Evolutionary conservation across 2,329 filamentous ascomycete genomes (phyloP).

Genomic region (Cladosporium sp.): DNA sequence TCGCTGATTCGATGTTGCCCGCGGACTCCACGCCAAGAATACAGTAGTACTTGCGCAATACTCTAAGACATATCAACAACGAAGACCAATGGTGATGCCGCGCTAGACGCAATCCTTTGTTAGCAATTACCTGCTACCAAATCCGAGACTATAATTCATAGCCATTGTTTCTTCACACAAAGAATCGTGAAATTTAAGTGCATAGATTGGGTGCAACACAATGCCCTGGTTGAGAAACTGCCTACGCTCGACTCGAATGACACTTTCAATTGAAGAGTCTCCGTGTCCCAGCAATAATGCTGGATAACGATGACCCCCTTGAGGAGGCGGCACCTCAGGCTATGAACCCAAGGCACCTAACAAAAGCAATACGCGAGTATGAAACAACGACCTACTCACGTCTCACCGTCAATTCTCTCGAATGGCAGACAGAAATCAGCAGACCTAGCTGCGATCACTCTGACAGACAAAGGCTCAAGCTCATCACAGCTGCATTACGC

Average conservation of each 20-base stretch:
- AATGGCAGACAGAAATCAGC: neutral
- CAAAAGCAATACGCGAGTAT: neutral
- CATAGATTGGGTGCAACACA: neutral
- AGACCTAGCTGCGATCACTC: neutral
- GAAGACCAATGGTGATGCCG: neutral
- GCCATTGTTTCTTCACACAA: neutral
- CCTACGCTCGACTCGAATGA: neutral
- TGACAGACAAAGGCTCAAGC: neutral
- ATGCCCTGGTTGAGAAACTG: neutral
- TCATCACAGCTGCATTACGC: neutral
- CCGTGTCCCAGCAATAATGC: neutral
- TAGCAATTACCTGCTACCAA: neutral
- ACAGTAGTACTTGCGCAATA: neutral
- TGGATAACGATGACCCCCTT: neutral
- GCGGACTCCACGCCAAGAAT: slow-evolving; percentile 20
- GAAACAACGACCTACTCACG: neutral
- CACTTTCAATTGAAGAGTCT: neutral
- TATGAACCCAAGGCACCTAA: neutral
- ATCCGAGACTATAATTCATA: neutral
- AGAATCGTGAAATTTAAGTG: neutral
- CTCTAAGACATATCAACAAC: neutral
- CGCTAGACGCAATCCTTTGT: neutral
- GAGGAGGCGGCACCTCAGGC: neutral
- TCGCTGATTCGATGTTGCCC: slow-evolving; percentile 12
- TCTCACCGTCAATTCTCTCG: neutral